Conservation (phyloP, 2,329 filamentous ascomycete genomes). For the Trichoderma semiorbis region DNA sequence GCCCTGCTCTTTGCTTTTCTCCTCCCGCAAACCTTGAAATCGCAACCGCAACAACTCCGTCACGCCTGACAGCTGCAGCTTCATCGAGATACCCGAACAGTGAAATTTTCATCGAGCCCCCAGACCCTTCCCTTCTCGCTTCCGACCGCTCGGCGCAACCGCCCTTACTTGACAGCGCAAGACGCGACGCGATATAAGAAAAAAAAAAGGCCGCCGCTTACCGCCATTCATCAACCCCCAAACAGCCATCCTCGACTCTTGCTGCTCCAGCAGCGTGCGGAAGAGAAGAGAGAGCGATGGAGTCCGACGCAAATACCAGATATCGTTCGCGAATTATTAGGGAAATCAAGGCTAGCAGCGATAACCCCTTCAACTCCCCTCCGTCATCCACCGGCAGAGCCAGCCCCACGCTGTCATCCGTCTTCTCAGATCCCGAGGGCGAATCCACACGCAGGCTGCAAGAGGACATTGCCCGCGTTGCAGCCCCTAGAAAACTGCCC, state of each 20-base stretch:
- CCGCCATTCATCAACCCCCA: conserved; percentile 17
- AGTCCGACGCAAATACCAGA: conserved; percentile 39
- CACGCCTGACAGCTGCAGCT: not conserved
- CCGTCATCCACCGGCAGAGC: conserved; percentile 57
- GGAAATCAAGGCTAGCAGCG: conserved; percentile 51
- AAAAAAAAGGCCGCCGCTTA: conserved; percentile 9
- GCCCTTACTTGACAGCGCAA: not conserved
- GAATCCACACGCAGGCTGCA: conserved; percentile 52
- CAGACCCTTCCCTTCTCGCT: not conserved
- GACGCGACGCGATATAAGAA: not conserved
- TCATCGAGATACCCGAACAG: not conserved
- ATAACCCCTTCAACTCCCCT: conserved; percentile 57
- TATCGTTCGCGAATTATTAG: conserved; percentile 48
- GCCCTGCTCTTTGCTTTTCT: not conserved
- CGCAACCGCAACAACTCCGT: not conserved
- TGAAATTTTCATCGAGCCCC: not conserved
- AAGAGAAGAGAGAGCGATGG: conserved; percentile 34
- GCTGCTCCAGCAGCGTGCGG: conserved; percentile 25
- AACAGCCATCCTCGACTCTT: conserved; percentile 20
- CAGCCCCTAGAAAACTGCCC: conserved; percentile 37
- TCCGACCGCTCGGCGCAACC: not conserved
- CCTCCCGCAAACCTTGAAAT: not conserved
- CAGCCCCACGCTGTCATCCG: conserved; percentile 50
- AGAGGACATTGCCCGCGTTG: conserved; percentile 46
- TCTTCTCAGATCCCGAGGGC: conserved; percentile 51